phyloP scores from a whole-genome alignment of 2,329 filamentous ascomycete genomes.

The Beauveria medogensis region DNA sequence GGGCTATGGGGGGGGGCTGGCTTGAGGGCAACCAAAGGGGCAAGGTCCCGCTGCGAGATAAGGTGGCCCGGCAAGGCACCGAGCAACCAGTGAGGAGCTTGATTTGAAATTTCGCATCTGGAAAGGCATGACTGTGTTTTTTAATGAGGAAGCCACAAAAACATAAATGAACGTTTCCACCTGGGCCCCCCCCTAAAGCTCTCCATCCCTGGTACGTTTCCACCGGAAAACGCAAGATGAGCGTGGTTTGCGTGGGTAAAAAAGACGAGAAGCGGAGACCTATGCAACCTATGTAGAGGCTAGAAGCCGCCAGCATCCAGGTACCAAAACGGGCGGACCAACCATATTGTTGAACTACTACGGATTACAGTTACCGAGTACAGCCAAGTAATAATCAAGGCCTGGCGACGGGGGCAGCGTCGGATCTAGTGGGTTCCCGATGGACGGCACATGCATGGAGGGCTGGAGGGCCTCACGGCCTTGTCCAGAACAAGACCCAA shows the following conservation, averaged over 20 bases:
- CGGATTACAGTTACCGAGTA: too few species aligned
- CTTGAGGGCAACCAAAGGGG: neutral
- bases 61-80: neutral
- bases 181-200: too few species aligned
- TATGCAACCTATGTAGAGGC: too few species aligned
- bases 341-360: too few species aligned
- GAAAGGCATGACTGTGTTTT: neutral
- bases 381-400: too few species aligned
- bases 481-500: neutral
- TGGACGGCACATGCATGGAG: neutral
- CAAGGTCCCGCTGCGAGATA: neutral
- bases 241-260: neutral
- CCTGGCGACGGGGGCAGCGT: too few species aligned
- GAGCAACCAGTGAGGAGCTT: neutral
- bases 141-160: constrained; percentile 1
- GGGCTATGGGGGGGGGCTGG: too few species aligned
- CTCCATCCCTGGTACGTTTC: neutral
- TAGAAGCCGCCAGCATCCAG: neutral
- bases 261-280: neutral
- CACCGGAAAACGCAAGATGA: constrained; percentile 3
- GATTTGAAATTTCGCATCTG: neutral
- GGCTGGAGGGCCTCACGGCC: neutral
- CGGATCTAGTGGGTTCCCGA: neutral
- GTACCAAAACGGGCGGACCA: neutral
- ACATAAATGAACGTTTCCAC: neutral